Conservation (phyloP, 371 early-diverging fungal species). For the Lichtheimia ornata region DNA sequence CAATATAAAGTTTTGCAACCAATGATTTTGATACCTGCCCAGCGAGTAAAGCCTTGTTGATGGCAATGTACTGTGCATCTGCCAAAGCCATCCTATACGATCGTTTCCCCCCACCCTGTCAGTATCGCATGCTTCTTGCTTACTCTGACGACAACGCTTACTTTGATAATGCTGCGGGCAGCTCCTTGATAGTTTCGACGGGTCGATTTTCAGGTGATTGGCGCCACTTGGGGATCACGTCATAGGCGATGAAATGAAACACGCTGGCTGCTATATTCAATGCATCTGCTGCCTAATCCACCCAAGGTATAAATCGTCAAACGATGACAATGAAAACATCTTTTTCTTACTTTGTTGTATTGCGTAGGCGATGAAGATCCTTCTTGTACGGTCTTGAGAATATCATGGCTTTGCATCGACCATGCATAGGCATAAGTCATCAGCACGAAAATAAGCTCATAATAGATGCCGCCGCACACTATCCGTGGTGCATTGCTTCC, state of each 20-base stretch:
- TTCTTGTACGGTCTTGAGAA: constrained; percentile 23
- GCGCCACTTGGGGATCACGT: constrained; percentile 56
- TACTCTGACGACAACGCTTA: constrained; percentile 14
- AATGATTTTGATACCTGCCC: constrained; percentile 56
- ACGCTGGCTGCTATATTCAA: constrained; percentile 61
- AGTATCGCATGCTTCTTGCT: background rate
- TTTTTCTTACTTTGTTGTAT: constrained; percentile 29
- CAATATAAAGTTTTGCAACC: constrained; percentile 62
- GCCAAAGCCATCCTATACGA: constrained; percentile 46
- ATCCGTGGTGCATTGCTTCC: constrained; percentile 65
- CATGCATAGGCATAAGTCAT: constrained; percentile 60
- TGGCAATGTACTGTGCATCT: constrained; percentile 53
- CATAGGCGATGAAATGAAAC: constrained; percentile 56
- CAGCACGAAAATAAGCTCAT: constrained; percentile 62
- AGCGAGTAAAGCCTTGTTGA: constrained; percentile 42
- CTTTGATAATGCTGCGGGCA: constrained; percentile 54
- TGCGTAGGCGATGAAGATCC: background rate
- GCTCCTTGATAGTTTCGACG: constrained; percentile 46
- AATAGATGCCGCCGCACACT: constrained; percentile 52
- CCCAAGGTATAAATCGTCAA: background rate
- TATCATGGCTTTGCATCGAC: constrained; percentile 39
- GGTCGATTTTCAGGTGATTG: constrained; percentile 34
- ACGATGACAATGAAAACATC: background rate
- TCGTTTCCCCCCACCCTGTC: background rate
- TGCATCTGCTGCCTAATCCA: constrained; percentile 52